These are phyloP conservation scores for Gossypium australe DNA, from an alignment of 345 rosid genomes.

Conservation along the genomic window DNA sequence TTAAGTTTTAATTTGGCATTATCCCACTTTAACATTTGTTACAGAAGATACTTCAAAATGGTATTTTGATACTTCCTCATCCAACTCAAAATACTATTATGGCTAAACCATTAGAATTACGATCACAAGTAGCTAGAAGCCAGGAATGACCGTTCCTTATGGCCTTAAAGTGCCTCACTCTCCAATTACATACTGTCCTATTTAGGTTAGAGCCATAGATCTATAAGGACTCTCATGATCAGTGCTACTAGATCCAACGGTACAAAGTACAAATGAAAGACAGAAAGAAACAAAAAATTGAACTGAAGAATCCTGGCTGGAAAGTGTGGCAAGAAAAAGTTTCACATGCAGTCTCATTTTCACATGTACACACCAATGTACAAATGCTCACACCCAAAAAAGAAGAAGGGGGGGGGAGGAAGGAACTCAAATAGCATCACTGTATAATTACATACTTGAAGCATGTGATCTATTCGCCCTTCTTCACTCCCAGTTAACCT, in stretches of 20 bases:
- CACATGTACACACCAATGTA: not conserved
- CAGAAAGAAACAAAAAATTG: not conserved
- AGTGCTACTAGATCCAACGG: not conserved
- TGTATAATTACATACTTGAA: constrained; percentile 55
- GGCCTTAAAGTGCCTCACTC: not conserved
- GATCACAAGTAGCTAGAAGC: not conserved
- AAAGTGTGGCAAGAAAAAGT: not conserved
- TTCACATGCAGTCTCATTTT: not conserved
- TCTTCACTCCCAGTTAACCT: constrained; percentile 69
- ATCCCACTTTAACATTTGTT: not conserved
- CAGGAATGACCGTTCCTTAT: not conserved
- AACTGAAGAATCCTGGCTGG: not conserved
- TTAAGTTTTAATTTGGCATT: not conserved
- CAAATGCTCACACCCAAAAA: not conserved
- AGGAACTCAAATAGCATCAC: not conserved
- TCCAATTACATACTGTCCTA: not conserved
- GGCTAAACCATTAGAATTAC: not conserved
- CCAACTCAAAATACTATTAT: not conserved
- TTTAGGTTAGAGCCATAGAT: not conserved
- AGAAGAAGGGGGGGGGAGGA: too few species aligned
- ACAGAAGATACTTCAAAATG: not conserved
- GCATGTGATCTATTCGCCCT: constrained; percentile 86
- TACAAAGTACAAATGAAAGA: not conserved
- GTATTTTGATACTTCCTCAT: not conserved
- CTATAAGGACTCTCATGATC: not conserved